Evolutionary conservation across 2,329 filamentous ascomycete species (phyloP), one percentile per base, ranked within the genome.

Genomic region (Monilinia aucupariae): DNA sequence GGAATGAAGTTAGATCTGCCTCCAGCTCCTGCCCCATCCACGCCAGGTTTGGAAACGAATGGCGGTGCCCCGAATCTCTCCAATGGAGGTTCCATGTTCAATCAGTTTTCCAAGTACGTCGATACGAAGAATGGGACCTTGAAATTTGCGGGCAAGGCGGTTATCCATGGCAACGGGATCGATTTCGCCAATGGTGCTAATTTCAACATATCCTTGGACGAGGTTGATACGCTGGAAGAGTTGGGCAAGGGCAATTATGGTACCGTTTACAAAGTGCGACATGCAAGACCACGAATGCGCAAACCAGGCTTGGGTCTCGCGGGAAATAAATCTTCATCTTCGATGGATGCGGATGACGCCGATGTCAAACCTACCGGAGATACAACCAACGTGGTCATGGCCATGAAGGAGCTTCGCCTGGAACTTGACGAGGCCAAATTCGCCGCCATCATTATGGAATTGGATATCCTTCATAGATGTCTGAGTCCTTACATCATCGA

Each of bases 221-320:
- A 99, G 75, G 90, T 99, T 7, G 91, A 97, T 71, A 93, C 91
- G 1, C 74, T 97, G 64, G 91, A 93, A 66, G 94, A 99, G 78
- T 79, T 99, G 15, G 94, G 94, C 53, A 99, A 97, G 76, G 94
- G 94, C 48, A 99, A 99, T 75, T 99, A 99, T 71, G 94, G 94
- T 65, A 97, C 93, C 1, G 94, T 99, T 4, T 97, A 96, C 82
- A 97, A 94, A 76, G 94, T 97, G 63, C 86, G 88, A 70, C 94
- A 99, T 77, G 86, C 89, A 63, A 87, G 91, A 71, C 82, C 81
- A 15, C 76, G 77, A 58, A 76, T 79, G 22, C 83, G 83, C 0
- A 80, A 84, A 43, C 85, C 87, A 65, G 83, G 85, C 0, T 79
- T 80, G 58, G 84, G 85, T 30, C 74, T 87, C 22, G 79, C 80